Conservation (phyloP, 2,329 filamentous ascomycete species). For the Pezicula neosporulosa region DNA sequence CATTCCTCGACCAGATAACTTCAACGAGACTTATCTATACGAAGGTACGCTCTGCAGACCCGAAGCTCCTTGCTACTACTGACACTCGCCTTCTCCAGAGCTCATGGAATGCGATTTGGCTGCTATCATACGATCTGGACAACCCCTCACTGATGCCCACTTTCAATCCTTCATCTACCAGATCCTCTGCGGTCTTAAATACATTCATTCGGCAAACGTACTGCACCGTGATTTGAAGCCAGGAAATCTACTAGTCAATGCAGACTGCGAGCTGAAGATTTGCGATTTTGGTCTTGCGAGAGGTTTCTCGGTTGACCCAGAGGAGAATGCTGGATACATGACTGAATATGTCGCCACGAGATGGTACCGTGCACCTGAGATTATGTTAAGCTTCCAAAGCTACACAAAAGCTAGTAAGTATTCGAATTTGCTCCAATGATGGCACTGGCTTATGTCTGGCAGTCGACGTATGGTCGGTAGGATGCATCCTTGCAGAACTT, state of each 20-base stretch:
- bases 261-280: constrained; percentile 98
- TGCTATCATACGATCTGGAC: constrained; percentile 94
- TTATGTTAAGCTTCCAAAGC: constrained; percentile 99
- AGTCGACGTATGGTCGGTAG: constrained; percentile 99
- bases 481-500: constrained; percentile 94
- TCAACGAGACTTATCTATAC: constrained; percentile 98
- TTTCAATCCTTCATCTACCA: constrained; percentile 99
- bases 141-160: constrained; percentile 95
- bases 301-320: constrained; percentile 94
- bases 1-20: constrained; percentile 93
- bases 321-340: constrained; percentile 99
- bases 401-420: constrained; percentile 99
- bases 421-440: constrained; percentile 4
- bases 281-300: constrained; percentile 95
- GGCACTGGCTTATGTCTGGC: constrained; percentile 34
- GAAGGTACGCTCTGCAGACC: constrained; percentile 61
- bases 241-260: constrained; percentile 94
- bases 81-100: constrained; percentile 50
- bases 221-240: constrained; percentile 96
- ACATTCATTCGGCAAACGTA: constrained; percentile 98
- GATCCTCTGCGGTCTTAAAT: constrained; percentile 97
- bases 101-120: constrained; percentile 99
- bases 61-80: not conserved
- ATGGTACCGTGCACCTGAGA: constrained; percentile 98
- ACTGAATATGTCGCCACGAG: constrained; percentile 98